Percentiles rank a stretch among this genome's conserved stretches.
These are phyloP conservation scores for Tulasnella sp. DNA, from an alignment of 768 basidiomycete species.

Conservation along the genomic window DNA sequence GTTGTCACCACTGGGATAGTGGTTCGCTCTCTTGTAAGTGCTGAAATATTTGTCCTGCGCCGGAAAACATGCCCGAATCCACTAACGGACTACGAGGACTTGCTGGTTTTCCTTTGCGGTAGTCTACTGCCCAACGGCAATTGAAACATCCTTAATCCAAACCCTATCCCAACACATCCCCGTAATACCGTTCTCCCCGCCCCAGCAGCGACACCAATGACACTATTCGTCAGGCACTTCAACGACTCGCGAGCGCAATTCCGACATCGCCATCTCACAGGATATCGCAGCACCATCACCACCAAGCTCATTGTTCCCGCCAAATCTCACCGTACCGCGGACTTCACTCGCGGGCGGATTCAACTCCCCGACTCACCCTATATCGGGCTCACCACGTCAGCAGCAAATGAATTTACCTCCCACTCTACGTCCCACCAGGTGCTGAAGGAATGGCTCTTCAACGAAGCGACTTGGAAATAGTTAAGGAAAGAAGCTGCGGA, in stretches of 20 bases:
- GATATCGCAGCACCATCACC: background rate
- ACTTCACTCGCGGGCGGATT: background rate
- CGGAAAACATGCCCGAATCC: background rate
- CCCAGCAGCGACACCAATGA: background rate
- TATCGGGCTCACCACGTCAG: background rate
- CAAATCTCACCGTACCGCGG: background rate
- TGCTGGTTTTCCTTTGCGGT: background rate
- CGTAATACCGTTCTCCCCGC: conserved; percentile 14
- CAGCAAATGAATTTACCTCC: background rate
- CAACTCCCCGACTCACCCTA: background rate
- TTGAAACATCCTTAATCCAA: conserved; percentile 3
- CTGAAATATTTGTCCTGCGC: background rate
- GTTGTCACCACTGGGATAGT: conserved; percentile 18
- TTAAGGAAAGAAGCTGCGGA: conserved; percentile 3
- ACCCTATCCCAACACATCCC: conserved; percentile 20
- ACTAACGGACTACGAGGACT: background rate
- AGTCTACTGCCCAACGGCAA: conserved; percentile 1
- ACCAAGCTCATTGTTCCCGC: background rate
- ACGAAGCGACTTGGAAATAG: background rate
- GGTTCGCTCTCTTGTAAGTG: background rate
- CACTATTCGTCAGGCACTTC: conserved; percentile 1
- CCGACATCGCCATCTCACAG: background rate
- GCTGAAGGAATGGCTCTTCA: conserved; percentile 15
- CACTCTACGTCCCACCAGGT: conserved; percentile 19
- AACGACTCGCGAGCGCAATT: conserved; percentile 18